Conservation (phyloP, 1,139 yeast species). For the Candida glucosophila region DNA sequence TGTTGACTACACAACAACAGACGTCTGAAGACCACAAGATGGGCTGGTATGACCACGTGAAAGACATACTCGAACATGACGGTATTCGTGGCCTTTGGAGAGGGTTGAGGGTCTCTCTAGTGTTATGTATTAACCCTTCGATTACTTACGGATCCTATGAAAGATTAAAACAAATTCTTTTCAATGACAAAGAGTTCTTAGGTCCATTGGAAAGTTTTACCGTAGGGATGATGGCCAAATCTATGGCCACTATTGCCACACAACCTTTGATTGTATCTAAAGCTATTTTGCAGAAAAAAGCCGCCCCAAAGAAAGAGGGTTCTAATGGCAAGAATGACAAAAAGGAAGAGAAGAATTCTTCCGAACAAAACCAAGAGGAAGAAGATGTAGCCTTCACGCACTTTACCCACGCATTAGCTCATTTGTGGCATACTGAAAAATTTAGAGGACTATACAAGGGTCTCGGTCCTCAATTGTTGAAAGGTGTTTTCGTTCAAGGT, state of each 20-base stretch:
- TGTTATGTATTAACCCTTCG: conserved; percentile 76
- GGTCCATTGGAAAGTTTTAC: conserved; percentile 62
- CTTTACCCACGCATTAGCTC: conserved; percentile 35
- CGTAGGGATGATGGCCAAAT: conserved; percentile 72
- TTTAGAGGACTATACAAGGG: conserved; percentile 61
- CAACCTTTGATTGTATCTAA: conserved; percentile 84
- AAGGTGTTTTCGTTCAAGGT: conserved; percentile 84
- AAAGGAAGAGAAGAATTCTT: conserved; percentile 19
- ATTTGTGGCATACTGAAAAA: conserved; percentile 36
- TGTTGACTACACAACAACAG: conserved; percentile 80
- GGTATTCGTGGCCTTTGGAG: conserved; percentile 75
- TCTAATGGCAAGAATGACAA: conserved; percentile 2
- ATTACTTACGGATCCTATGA: conserved; percentile 83
- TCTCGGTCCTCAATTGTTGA: conserved; percentile 67
- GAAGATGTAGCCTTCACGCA: conserved; percentile 30
- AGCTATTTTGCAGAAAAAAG: conserved; percentile 64
- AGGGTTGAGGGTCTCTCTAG: conserved; percentile 74
- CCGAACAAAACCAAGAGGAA: conserved; percentile 16
- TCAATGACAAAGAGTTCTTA: conserved; percentile 37
- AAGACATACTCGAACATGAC: conserved; percentile 54
- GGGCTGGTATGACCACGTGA: conserved; percentile 24
- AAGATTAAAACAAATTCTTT: conserved; percentile 51
- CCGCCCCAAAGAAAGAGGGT: conserved; percentile 5
- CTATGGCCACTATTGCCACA: conserved; percentile 71
- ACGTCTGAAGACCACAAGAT: conserved; percentile 37